Percentiles rank a stretch among this genome's conserved stretches.
phyloP scores from a whole-genome alignment of 2,329 filamentous ascomycete genomes.

The Sphaerostilbella broomeana region DNA sequence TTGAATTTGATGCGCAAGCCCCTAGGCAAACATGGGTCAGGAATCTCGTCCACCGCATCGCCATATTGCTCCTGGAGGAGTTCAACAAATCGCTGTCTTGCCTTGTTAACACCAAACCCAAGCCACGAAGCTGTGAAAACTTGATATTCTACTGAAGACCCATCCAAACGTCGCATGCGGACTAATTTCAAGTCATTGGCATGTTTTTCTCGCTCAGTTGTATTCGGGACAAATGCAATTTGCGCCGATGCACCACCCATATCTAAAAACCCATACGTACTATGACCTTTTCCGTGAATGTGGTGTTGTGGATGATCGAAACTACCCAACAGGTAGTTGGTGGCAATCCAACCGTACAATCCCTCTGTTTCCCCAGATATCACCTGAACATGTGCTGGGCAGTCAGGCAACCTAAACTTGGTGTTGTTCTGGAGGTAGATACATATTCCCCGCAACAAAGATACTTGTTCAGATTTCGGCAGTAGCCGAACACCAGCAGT shows the following conservation, averaged over 20 bases:
- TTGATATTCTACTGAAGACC: constrained; percentile 68
- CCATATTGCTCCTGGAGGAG: constrained; percentile 62
- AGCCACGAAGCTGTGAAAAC: constrained; percentile 97
- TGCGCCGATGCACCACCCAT: constrained; percentile 98
- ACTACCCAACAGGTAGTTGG: constrained; percentile 88
- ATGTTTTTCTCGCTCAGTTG: constrained; percentile 83
- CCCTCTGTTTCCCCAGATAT: constrained; percentile 95
- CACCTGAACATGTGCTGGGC: constrained; percentile 81
- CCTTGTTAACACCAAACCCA: constrained; percentile 94
- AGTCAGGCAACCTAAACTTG: constrained; percentile 82
- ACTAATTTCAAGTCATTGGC: constrained; percentile 82
- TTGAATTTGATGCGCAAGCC: constrained; percentile 68
- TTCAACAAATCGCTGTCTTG: constrained; percentile 77
- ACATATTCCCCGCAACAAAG: constrained; percentile 73
- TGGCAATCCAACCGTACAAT: constrained; percentile 93
- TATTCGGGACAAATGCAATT: constrained; percentile 94
- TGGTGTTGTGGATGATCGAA: constrained; percentile 74
- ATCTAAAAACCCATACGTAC: constrained; percentile 94
- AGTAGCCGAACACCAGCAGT: constrained; percentile 92
- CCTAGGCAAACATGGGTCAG: constrained; percentile 83
- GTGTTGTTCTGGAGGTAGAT: constrained; percentile 72
- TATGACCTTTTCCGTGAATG: constrained; percentile 77
- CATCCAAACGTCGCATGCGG: constrained; percentile 76
- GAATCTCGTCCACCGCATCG: constrained; percentile 57
- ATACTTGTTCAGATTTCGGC: constrained; percentile 62